phyloP scores from a whole-genome alignment of 345 rosid species.

The Citrus australasica region DNA sequence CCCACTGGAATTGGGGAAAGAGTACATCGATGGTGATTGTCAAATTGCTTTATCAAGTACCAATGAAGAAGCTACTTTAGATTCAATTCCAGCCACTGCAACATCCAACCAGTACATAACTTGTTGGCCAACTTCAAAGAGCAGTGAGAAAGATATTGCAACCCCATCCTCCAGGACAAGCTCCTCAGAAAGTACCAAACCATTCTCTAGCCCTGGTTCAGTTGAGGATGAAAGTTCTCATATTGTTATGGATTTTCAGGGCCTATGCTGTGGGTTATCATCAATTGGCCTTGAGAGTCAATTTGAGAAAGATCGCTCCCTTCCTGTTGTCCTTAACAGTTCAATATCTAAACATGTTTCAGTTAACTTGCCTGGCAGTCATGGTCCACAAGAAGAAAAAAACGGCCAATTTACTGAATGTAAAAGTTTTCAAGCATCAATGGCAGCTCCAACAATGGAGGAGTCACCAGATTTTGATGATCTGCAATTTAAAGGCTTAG shows the following conservation, averaged over 20 bases:
- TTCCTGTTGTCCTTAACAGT: constrained; percentile 6
- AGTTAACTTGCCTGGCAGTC: constrained; percentile 1
- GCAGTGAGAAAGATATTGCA: constrained; percentile 2
- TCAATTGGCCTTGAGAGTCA: constrained; percentile 14
- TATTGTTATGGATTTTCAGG: constrained; percentile 16
- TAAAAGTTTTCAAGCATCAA: constrained; percentile 6
- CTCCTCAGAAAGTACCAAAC: constrained; percentile 6
- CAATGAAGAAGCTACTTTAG: not conserved
- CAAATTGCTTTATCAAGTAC: constrained; percentile 9
- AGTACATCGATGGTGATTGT: not conserved
- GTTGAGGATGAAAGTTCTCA: constrained; percentile 14
- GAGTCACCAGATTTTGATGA: constrained; percentile 17
- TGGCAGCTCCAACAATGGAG: constrained; percentile 7
- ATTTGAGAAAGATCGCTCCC: constrained; percentile 9
- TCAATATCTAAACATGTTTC: constrained; percentile 8
- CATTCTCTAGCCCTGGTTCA: not conserved
- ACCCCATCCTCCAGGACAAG: not conserved
- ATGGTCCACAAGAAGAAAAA: constrained; percentile 6
- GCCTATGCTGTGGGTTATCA: constrained; percentile 20
- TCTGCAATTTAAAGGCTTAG: constrained; percentile 3
- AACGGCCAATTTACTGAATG: constrained; percentile 6
- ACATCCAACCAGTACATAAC: not conserved
- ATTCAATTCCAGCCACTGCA: not conserved
- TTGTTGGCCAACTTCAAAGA: not conserved
- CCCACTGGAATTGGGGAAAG: not conserved